Conservation (phyloP, 345 rosid species). For the Passiflora organensis region DNA sequence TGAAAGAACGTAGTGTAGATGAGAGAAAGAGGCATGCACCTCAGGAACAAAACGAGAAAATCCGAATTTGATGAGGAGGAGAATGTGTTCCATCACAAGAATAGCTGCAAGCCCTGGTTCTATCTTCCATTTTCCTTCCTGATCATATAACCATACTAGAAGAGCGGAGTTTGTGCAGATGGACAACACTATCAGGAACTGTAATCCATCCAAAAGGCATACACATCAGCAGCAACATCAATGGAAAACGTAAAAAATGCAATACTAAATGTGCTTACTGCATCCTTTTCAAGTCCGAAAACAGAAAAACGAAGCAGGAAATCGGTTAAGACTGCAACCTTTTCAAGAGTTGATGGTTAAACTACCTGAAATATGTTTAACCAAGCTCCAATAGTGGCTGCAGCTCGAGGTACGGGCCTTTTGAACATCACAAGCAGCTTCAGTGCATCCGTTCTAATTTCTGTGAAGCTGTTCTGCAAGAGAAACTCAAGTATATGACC, state of each 20-base stretch:
- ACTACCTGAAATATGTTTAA: conserved; percentile 86
- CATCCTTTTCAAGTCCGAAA: too few relatives aligned
- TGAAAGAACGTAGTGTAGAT: too few relatives aligned
- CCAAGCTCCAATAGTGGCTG: conserved; percentile 93
- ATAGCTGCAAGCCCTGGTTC: conserved; percentile 89
- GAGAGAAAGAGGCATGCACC: conserved; percentile 26
- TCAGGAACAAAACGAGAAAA: conserved; percentile 80
- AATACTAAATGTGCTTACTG: too few relatives aligned
- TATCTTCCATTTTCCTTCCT: conserved; percentile 83
- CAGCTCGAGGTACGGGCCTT: conserved; percentile 81
- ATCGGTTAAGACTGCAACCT: too few relatives aligned
- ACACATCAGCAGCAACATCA: neutral
- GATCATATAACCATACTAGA: conserved; percentile 77
- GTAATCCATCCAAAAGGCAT: conserved; percentile 18
- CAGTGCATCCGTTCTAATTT: conserved; percentile 81
- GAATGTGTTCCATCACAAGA: conserved; percentile 76
- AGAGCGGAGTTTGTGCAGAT: conserved; percentile 90
- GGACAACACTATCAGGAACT: conserved; percentile 82
- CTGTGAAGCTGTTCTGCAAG: conserved; percentile 65
- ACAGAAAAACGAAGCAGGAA: too few relatives aligned
- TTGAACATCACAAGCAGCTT: conserved; percentile 65
- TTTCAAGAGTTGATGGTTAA: too few relatives aligned
- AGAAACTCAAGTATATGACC: conserved; percentile 14
- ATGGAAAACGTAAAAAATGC: neutral
- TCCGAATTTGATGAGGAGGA: conserved; percentile 72